Percentiles rank a stretch among this genome's conserved stretches.
These are phyloP conservation scores for Coleophoma crateriformis DNA, from an alignment of 2,329 filamentous ascomycete genomes.

Conservation along the genomic window DNA sequence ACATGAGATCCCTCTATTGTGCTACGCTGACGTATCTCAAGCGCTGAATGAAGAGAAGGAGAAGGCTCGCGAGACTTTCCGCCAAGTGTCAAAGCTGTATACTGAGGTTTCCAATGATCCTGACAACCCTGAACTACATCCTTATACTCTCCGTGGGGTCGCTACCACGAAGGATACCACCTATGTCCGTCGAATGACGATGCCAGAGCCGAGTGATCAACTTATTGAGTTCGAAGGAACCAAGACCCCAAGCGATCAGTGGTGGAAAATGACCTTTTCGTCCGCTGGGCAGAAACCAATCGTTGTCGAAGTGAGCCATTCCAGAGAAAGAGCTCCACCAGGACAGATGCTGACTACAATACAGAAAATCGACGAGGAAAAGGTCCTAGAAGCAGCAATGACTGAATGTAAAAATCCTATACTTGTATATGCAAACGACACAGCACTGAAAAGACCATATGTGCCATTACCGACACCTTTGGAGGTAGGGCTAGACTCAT, in stretches of 20 bases:
- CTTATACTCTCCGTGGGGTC: conserved; percentile 46
- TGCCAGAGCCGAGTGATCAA: conserved; percentile 37
- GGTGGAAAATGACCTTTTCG: conserved; percentile 48
- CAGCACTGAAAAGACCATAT: conserved; percentile 32
- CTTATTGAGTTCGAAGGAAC: conserved; percentile 24
- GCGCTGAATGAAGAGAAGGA: conserved; percentile 23
- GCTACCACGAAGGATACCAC: conserved; percentile 39
- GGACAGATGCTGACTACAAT: conserved; percentile 1
- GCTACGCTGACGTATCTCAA: conserved; percentile 14
- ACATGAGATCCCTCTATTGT: neutral
- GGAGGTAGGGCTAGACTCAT: conserved; percentile 23
- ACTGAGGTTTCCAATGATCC: conserved; percentile 20
- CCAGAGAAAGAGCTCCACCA: neutral
- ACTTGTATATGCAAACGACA: conserved; percentile 49
- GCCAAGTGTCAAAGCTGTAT: conserved; percentile 34
- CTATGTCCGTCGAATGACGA: conserved; percentile 43
- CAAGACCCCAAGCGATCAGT: conserved; percentile 36
- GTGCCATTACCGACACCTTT: conserved; percentile 33
- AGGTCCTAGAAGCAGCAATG: conserved; percentile 40
- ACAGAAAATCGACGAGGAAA: conserved; percentile 42
- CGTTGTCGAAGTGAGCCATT: conserved; percentile 39
- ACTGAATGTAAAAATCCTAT: conserved; percentile 41
- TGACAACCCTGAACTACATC: conserved; percentile 20
- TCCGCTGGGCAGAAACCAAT: conserved; percentile 34
- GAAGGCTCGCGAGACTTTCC: conserved; percentile 21